Evolutionary conservation across 2,329 filamentous ascomycete species (phyloP).

Genomic region (Blastomyces gilchristii): DNA sequence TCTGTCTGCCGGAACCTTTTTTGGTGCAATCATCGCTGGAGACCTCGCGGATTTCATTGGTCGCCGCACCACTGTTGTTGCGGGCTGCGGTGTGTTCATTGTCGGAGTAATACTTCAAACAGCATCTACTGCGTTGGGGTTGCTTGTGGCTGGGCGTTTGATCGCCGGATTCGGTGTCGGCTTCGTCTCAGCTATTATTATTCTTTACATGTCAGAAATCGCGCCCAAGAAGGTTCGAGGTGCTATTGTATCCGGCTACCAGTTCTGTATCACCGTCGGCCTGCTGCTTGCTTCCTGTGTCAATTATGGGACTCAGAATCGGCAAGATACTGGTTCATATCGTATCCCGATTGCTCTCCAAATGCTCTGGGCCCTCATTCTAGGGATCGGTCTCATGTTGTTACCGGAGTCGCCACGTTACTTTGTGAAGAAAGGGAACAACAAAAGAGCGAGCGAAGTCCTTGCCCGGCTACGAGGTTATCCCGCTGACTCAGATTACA

Average conservation of each 20-base stretch:
- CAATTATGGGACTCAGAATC: conserved; percentile 58
- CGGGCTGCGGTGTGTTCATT: conserved; percentile 60
- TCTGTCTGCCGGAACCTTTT: conserved; percentile 67
- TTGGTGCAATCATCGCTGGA: conserved; percentile 66
- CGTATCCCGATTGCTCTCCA: conserved; percentile 73
- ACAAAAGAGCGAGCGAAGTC: conserved; percentile 52
- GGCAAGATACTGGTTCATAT: conserved; percentile 56
- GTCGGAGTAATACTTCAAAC: conserved; percentile 60
- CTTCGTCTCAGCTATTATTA: conserved; percentile 69
- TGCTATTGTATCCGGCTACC: conserved; percentile 70
- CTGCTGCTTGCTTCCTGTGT: conserved; percentile 64
- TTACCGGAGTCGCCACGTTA: conserved; percentile 80
- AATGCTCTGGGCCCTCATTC: conserved; percentile 68
- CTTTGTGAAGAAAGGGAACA: conserved; percentile 66
- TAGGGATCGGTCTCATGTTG: conserved; percentile 59
- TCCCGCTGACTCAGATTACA: conserved; percentile 58
- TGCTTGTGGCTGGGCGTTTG: conserved; percentile 63
- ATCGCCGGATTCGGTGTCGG: conserved; percentile 69
- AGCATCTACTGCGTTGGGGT: conserved; percentile 43
- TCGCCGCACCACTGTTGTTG: conserved; percentile 53
- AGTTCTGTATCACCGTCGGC: conserved; percentile 74
- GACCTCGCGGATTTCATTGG: conserved; percentile 67
- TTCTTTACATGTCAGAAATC: conserved; percentile 82
- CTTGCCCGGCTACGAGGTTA: conserved; percentile 65
- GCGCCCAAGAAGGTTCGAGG: conserved; percentile 63